phyloP scores from a whole-genome alignment of 2,329 filamentous ascomycete genomes.

The Fusarium annulatum region DNA sequence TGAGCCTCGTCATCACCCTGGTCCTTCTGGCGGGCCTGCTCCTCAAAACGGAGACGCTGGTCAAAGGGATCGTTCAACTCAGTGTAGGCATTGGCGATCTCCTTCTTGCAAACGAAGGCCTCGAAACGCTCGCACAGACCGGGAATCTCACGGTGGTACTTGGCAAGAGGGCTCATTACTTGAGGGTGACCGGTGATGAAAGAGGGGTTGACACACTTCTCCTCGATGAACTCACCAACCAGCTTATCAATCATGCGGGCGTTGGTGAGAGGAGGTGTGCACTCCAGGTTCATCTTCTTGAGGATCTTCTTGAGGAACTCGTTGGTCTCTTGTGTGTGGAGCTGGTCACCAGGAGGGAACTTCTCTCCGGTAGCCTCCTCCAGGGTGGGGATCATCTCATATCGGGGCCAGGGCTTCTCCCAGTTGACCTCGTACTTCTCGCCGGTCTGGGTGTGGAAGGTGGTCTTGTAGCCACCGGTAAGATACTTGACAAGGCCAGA shows the following conservation, averaged over 20 bases:
- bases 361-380: constrained; percentile 92
- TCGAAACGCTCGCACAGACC: constrained; percentile 98
- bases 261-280: constrained; percentile 90
- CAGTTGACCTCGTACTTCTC: constrained; percentile 94
- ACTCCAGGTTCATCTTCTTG: constrained; percentile 91
- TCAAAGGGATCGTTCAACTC: constrained; percentile 95
- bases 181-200: constrained; percentile 72
- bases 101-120: constrained; percentile 81
- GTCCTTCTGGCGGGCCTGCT: constrained; percentile 95
- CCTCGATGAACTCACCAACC: constrained; percentile 93
- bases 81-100: constrained; percentile 96
- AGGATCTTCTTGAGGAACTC: constrained; percentile 86
- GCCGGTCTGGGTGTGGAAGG: constrained; percentile 86
- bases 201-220: constrained; percentile 89
- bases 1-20: constrained; percentile 98
- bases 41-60: constrained; percentile 85
- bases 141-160: constrained; percentile 84
- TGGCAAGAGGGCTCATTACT: constrained; percentile 90
- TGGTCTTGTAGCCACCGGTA: constrained; percentile 86
- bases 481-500: constrained; percentile 89
- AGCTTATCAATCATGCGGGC: constrained; percentile 97
- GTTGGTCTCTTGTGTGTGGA: constrained; percentile 90
- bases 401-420: constrained; percentile 90
- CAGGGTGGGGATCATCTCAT: constrained; percentile 90
- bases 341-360: constrained; percentile 88